These are phyloP conservation scores for Solanum chilense DNA, from an alignment of 257 asterid genomes.

Conservation along the genomic window DNA sequence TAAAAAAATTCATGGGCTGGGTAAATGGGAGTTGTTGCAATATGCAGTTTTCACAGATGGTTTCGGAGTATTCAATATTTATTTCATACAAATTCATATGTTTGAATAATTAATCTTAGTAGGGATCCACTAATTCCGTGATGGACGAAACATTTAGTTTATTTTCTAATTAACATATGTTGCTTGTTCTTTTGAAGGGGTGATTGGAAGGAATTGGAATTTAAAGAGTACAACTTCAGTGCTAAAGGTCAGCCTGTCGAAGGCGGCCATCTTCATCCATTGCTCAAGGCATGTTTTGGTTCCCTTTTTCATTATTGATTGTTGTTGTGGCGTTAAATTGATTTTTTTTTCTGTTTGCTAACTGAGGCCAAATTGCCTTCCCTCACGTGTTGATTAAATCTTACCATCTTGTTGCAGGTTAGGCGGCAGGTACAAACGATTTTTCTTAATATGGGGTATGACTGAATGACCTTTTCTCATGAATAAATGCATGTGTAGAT, in stretches of 20 bases:
- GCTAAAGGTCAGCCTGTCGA: slow-evolving; percentile 96
- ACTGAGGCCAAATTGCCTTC: neutral
- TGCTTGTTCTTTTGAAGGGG: slow-evolving; percentile 42
- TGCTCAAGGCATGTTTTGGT: slow-evolving; percentile 62
- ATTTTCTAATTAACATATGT: neutral
- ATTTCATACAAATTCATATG: neutral
- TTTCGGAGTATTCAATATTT: neutral
- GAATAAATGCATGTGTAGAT: neutral
- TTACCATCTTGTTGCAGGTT: slow-evolving; percentile 42
- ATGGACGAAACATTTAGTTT: neutral
- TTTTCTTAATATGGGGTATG: slow-evolving; percentile 92
- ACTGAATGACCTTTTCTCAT: neutral
- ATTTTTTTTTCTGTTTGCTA: neutral
- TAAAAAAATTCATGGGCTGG: neutral
- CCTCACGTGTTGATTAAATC: neutral
- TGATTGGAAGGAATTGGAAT: slow-evolving; percentile 87
- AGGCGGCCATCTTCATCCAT: slow-evolving; percentile 93
- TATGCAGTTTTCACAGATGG: neutral
- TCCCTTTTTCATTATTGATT: neutral
- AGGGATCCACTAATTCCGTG: neutral
- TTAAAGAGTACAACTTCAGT: slow-evolving; percentile 87
- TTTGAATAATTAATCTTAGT: neutral
- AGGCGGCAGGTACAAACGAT: slow-evolving; percentile 78
- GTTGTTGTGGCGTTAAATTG: neutral
- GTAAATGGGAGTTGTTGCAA: neutral